Conservation (phyloP, 169 alveolate genomes). For the Plasmodium gaboni region DNA sequence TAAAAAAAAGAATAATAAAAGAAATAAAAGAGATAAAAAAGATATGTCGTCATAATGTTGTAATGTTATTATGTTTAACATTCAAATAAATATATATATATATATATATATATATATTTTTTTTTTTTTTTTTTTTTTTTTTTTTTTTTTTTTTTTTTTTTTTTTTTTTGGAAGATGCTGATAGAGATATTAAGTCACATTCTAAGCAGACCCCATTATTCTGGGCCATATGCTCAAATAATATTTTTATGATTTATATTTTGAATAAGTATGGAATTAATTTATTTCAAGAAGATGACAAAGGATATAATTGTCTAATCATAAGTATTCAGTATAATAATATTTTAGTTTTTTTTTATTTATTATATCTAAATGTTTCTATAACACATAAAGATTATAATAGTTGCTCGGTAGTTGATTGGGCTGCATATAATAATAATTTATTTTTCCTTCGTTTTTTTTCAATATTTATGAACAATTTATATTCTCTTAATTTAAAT, state of each 20-base stretch:
- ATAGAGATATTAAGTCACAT: slow-evolving; percentile 22
- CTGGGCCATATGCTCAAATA: slow-evolving; percentile 65
- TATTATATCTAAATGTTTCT: slow-evolving; percentile 20
- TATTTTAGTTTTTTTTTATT: slow-evolving; percentile 38
- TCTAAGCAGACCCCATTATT: slow-evolving; percentile 56
- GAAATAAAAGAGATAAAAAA: too few species aligned
- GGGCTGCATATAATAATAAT: slow-evolving; percentile 68
- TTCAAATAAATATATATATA: not conserved
- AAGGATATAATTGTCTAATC: slow-evolving; percentile 65
- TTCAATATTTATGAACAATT: slow-evolving; percentile 30
- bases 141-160: not conserved
- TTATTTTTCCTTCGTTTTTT: slow-evolving; percentile 58
- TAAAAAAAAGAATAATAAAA: not conserved
- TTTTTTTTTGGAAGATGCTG: slow-evolving; percentile 30
- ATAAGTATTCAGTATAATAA: slow-evolving; percentile 48
- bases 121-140: not conserved
- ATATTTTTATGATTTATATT: slow-evolving; percentile 54
- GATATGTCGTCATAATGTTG: too few species aligned
- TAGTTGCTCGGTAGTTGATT: slow-evolving; percentile 36
- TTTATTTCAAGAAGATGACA: slow-evolving; percentile 43
- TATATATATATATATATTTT: too few species aligned
- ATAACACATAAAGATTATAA: slow-evolving; percentile 49
- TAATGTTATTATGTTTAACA: not conserved
- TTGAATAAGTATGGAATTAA: slow-evolving; percentile 36
- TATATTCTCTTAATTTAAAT: slow-evolving; percentile 15